Conservation (phyloP, 192 early-diverging fungal genomes). For the Spizellomyces punctatus region DNA sequence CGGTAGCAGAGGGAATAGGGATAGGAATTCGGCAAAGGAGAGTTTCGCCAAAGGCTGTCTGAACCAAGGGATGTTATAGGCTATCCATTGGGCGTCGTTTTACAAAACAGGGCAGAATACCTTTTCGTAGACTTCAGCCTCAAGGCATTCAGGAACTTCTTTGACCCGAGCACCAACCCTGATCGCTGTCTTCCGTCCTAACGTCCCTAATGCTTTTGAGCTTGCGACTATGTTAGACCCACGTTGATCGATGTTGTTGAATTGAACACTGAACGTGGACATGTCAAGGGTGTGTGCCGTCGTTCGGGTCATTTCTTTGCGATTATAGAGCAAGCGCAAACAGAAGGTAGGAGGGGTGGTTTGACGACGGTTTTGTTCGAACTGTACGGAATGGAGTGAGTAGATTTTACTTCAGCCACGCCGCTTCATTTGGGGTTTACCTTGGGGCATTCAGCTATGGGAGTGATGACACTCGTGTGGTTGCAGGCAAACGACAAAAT, state of each 20-base stretch:
- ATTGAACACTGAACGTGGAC: conserved; percentile 35
- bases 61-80: background rate
- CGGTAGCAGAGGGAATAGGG: conserved; percentile 4
- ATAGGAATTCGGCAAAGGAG: conserved; percentile 5
- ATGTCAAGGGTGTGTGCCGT: conserved; percentile 36
- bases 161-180: conserved; percentile 40
- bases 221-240: background rate
- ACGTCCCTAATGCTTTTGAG: background rate
- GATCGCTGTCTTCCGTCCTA: background rate
- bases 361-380: conserved; percentile 47
- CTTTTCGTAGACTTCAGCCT: conserved; percentile 48
- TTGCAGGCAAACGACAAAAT: background rate
- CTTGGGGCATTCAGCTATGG: background rate
- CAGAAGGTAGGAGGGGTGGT: conserved; percentile 35
- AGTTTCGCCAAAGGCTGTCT: conserved; percentile 10
- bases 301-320: conserved; percentile 50
- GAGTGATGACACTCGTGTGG: background rate
- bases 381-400: conserved; percentile 17
- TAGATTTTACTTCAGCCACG: background rate
- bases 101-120: conserved; percentile 20
- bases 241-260: conserved; percentile 36
- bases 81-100: background rate
- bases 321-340: conserved; percentile 45
- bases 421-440: background rate
- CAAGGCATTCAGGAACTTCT: conserved; percentile 48